A percentile compares a stretch with the other conserved stretches of the same genome.
Evolutionary conservation across 306 rosid species (phyloP).

Genomic region (Betula pendula): DNA sequence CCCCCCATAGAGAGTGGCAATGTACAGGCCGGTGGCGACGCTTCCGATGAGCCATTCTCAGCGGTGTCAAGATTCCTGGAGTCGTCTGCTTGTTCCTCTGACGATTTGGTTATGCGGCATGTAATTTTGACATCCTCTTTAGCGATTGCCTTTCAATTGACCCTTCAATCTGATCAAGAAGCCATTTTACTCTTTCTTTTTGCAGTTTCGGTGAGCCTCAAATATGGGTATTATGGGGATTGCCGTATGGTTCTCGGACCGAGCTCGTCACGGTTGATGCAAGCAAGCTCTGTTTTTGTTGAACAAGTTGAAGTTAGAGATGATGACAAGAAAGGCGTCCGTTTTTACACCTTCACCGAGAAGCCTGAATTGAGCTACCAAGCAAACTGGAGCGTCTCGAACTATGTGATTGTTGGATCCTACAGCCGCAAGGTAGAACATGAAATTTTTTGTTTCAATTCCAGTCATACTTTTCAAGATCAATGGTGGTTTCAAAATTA

Average conservation of each 20-base stretch:
- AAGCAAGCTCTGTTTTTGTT: slow-evolving; percentile 53
- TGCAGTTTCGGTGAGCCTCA: slow-evolving; percentile 59
- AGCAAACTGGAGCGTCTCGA: slow-evolving; percentile 50
- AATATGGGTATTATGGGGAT: slow-evolving; percentile 63
- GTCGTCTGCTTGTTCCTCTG: slow-evolving; percentile 42
- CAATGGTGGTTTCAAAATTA: neutral
- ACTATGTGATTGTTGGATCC: slow-evolving; percentile 41
- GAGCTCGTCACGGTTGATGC: slow-evolving; percentile 62
- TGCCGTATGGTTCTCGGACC: slow-evolving; percentile 63
- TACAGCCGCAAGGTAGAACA: slow-evolving; percentile 55
- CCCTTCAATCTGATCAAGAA: slow-evolving; percentile 37
- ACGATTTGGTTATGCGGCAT: slow-evolving; percentile 80
- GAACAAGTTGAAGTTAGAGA: slow-evolving; percentile 44
- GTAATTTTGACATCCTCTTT: slow-evolving; percentile 49
- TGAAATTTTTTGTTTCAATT: neutral
- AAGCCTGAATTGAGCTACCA: slow-evolving; percentile 50
- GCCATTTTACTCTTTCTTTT: neutral
- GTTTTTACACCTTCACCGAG: slow-evolving; percentile 47
- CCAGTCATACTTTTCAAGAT: neutral
- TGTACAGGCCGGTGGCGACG: slow-evolving; percentile 30
- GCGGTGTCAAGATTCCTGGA: slow-evolving; percentile 38
- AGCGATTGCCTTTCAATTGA: neutral
- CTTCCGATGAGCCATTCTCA: slow-evolving; percentile 13
- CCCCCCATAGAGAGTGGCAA: slow-evolving; percentile 5
- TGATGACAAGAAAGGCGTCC: slow-evolving; percentile 29